A percentile compares a stretch with the other conserved stretches of the same genome.
Conservation (phyloP, 2,329 filamentous ascomycete genomes). For the Clonostachys chloroleuca region DNA sequence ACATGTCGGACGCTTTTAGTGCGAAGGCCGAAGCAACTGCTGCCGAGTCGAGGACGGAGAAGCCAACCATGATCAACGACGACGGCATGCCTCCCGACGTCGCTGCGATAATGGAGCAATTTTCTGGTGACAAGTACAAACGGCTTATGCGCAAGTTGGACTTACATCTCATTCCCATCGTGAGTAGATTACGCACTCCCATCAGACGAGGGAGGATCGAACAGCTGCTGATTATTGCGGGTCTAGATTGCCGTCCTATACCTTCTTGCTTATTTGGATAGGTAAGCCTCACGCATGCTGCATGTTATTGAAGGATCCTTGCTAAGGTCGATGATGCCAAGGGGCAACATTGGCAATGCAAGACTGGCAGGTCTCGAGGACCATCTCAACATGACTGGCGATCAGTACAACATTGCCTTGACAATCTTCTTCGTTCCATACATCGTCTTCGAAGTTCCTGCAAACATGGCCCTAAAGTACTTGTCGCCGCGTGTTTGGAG, state of each 20-base stretch:
- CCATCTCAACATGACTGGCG: constrained; percentile 35
- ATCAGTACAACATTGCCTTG: neutral
- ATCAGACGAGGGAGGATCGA: neutral
- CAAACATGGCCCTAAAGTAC: constrained; percentile 1
- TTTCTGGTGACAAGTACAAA: too few species aligned
- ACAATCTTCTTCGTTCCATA: constrained; percentile 1
- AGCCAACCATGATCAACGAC: too few species aligned
- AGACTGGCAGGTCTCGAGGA: constrained; percentile 31
- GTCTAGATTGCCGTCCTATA: neutral
- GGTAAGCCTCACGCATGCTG: neutral
- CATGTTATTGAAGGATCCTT: neutral
- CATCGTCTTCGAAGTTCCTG: neutral
- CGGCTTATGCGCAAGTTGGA: too few species aligned
- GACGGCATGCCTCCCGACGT: too few species aligned
- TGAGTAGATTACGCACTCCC: too few species aligned
- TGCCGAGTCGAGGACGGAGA: too few species aligned
- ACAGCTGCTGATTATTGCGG: neutral
- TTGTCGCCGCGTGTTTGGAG: constrained; percentile 3
- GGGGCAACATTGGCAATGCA: constrained; percentile 4
- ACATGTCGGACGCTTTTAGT: too few species aligned
- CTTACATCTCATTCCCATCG: too few species aligned
- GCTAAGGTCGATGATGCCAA: neutral
- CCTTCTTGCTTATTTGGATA: neutral
- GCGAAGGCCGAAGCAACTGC: too few species aligned
- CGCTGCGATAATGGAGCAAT: too few species aligned